These are phyloP conservation scores for Candida maesae DNA, from an alignment of 805 yeast genomes.

Conservation along the genomic window DNA sequence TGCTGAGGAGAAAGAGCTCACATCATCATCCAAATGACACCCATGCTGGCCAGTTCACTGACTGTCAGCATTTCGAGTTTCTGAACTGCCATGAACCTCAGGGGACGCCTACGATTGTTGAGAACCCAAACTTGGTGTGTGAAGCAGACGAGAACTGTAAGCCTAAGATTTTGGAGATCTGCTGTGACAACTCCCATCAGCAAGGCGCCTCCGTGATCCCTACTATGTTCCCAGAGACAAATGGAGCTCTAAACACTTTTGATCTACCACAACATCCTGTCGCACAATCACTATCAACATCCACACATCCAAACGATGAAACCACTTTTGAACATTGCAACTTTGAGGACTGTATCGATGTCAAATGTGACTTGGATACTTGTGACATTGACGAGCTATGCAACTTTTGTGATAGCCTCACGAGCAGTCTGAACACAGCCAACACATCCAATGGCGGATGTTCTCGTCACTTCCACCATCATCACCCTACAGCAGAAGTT, in stretches of 20 bases:
- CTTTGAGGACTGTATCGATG: slow-evolving; percentile 25
- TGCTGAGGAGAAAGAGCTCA: slow-evolving; percentile 4
- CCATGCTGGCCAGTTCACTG: slow-evolving; percentile 24
- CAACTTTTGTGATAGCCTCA: slow-evolving; percentile 27
- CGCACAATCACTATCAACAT: neutral
- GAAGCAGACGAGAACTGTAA: slow-evolving; percentile 30
- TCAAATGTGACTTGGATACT: slow-evolving; percentile 27
- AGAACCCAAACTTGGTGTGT: slow-evolving; percentile 18
- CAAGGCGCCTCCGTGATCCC: slow-evolving; percentile 4
- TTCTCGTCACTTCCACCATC: slow-evolving; percentile 11
- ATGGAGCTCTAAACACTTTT: neutral
- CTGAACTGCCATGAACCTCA: slow-evolving; percentile 34
- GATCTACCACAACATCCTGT: too few relatives aligned
- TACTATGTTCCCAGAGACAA: slow-evolving; percentile 3
- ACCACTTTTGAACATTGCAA: slow-evolving; percentile 19
- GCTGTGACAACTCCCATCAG: slow-evolving; percentile 36
- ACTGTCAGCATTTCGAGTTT: slow-evolving; percentile 40
- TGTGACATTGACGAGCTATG: slow-evolving; percentile 33
- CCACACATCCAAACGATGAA: slow-evolving; percentile 10
- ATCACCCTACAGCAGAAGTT: neutral
- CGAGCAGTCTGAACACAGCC: too few relatives aligned
- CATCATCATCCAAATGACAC: slow-evolving; percentile 23
- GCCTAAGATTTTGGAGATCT: slow-evolving; percentile 38
- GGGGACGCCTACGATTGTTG: slow-evolving; percentile 13
- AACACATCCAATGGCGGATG: too few relatives aligned